A percentile compares a stretch with the other conserved stretches of the same genome.
Evolutionary conservation across 139 green algal species (phyloP).

Genomic region (Chlorella ohadii): DNA sequence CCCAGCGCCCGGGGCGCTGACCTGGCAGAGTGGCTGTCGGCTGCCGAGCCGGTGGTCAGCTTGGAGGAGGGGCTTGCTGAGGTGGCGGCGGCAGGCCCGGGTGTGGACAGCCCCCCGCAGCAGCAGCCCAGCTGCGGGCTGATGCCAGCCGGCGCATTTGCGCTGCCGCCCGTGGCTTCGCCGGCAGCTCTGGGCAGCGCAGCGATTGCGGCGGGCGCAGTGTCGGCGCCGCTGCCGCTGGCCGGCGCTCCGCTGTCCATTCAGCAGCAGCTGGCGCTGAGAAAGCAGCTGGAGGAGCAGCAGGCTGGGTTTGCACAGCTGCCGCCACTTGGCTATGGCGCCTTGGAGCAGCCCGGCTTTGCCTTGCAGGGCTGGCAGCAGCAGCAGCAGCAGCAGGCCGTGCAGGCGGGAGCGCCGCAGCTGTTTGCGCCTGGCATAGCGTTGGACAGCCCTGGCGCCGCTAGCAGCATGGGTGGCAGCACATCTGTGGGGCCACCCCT

Average conservation of each 20-base stretch:
- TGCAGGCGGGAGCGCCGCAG: not conserved
- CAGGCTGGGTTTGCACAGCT: not conserved
- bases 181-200: not conserved
- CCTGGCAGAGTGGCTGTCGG: conserved; percentile 10
- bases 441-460: not conserved
- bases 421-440: not conserved
- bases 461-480: too few relatives aligned
- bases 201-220: not conserved
- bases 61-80: not conserved
- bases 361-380: not conserved
- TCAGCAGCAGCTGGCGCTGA: not conserved
- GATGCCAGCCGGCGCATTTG: not conserved
- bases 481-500: too few relatives aligned
- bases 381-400: not conserved
- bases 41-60: conserved; percentile 2
- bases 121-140: not conserved
- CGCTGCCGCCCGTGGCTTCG: not conserved
- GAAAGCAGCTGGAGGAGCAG: not conserved
- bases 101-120: not conserved
- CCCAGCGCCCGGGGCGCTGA: conserved; percentile 11
- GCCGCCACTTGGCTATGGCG: not conserved
- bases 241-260: not conserved
- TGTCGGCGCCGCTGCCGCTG: not conserved
- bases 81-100: not conserved
- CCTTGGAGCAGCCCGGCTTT: not conserved